Conservation (phyloP, 345 rosid species). For the Erucastrum elatum region DNA sequence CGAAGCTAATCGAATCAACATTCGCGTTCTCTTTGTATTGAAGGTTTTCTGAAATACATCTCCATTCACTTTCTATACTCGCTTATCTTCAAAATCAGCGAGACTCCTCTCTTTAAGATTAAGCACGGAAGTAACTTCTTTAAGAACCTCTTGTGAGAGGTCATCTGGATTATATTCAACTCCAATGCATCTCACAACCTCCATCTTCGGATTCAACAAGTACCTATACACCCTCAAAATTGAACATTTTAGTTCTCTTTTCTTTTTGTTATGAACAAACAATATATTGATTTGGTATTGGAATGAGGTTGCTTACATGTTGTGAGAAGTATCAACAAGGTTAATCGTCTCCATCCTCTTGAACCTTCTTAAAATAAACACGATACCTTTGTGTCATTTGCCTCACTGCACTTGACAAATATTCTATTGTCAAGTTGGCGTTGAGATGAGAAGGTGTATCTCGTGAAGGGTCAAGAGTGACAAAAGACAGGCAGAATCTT, state of each 20-base stretch:
- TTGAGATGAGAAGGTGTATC: constrained; percentile 73
- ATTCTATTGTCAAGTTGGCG: constrained; percentile 76
- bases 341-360: constrained; percentile 90
- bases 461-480: constrained; percentile 91
- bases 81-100: too few relatives aligned
- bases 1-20: too few relatives aligned
- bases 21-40: too few relatives aligned
- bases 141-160: constrained; percentile 55
- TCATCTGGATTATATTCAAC: constrained; percentile 66
- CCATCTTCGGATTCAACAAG: constrained; percentile 78
- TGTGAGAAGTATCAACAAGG: constrained; percentile 82
- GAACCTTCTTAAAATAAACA: constrained; percentile 72
- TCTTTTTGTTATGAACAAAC: not conserved
- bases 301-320: constrained; percentile 49
- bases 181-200: constrained; percentile 76
- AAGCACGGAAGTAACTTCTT: constrained; percentile 44
- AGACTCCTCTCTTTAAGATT: too few relatives aligned
- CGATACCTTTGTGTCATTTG: constrained; percentile 90
- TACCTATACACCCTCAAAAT: constrained; percentile 49
- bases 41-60: too few relatives aligned
- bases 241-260: not conserved
- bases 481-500: constrained; percentile 78
- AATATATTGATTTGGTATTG: not conserved
- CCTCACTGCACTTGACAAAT: constrained; percentile 61
- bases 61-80: too few relatives aligned